Conservation (phyloP, 345 rosid species). For the Nasturtium officinale region DNA sequence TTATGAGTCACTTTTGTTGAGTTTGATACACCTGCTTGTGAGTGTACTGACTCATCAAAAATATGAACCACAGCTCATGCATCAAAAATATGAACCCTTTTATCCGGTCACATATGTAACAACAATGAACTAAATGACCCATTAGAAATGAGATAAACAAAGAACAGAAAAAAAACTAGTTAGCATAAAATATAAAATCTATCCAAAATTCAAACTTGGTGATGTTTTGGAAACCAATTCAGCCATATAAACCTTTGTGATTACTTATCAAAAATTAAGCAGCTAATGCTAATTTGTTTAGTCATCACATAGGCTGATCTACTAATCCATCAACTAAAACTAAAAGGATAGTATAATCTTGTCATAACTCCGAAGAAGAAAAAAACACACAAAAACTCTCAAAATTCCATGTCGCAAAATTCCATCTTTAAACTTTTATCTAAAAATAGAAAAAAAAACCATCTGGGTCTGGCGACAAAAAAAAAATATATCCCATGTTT, state of each 20-base stretch:
- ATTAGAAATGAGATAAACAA: neutral
- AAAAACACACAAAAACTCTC: neutral
- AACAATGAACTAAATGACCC: neutral
- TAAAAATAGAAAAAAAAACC: neutral
- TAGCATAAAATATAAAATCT: no score
- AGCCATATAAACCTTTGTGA: neutral
- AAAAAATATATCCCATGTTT: neutral
- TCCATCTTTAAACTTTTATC: neutral
- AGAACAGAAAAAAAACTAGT: neutral
- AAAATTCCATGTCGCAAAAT: slow-evolving; percentile 28
- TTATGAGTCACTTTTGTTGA: neutral
- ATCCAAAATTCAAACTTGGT: neutral
- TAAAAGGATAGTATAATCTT: neutral
- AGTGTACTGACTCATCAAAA: slow-evolving; percentile 81
- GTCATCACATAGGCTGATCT: neutral
- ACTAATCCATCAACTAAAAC: neutral
- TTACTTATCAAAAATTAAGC: neutral
- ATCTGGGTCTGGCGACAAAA: neutral
- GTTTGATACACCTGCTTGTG: slow-evolving; percentile 13
- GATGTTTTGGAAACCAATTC: slow-evolving; percentile 1
- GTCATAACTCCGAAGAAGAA: neutral
- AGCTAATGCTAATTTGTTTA: neutral
- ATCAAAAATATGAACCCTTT: no score
- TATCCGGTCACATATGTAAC: no score
- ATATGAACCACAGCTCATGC: no score